phyloP scores from a whole-genome alignment of 1,284 basidiomycete species.

The Sanghuangporus sanghuang region DNA sequence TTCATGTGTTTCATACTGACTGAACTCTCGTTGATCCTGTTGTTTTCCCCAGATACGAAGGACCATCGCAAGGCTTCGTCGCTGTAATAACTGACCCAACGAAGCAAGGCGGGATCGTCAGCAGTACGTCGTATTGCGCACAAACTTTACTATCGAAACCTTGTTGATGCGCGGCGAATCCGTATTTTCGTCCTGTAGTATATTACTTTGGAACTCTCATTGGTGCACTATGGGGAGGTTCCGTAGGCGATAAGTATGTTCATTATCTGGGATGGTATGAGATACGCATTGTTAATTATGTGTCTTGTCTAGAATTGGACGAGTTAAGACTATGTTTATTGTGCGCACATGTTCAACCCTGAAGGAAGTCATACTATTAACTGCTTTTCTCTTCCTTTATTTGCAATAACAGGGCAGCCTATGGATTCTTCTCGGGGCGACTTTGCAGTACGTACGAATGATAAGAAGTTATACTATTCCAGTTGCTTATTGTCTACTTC shows the following conservation, averaged over 20 bases:
- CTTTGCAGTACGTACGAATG: slow-evolving; percentile 34
- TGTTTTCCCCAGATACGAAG: slow-evolving; percentile 30
- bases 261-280: neutral
- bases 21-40: neutral
- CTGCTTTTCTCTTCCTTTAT: neutral
- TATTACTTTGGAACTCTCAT: slow-evolving; percentile 46
- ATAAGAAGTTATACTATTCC: neutral
- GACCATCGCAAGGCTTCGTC: slow-evolving; percentile 39
- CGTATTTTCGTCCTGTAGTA: slow-evolving; percentile 21
- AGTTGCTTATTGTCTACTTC: neutral
- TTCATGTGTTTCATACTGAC: neutral
- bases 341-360: slow-evolving; percentile 19
- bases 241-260: slow-evolving; percentile 33
- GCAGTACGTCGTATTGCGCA: slow-evolving; percentile 29
- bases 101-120: slow-evolving; percentile 47
- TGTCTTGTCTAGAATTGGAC: slow-evolving; percentile 32
- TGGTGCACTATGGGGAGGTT: slow-evolving; percentile 44
- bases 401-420: slow-evolving; percentile 15
- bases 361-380: neutral
- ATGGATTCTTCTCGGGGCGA: slow-evolving; percentile 43
- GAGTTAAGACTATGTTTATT: slow-evolving; percentile 40
- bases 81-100: slow-evolving; percentile 45
- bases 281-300: neutral
- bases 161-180: neutral
- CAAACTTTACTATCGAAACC: slow-evolving; percentile 2